These are phyloP conservation scores for Phtheirospermum japonicum DNA, from an alignment of 257 asterid genomes.

Conservation along the genomic window DNA sequence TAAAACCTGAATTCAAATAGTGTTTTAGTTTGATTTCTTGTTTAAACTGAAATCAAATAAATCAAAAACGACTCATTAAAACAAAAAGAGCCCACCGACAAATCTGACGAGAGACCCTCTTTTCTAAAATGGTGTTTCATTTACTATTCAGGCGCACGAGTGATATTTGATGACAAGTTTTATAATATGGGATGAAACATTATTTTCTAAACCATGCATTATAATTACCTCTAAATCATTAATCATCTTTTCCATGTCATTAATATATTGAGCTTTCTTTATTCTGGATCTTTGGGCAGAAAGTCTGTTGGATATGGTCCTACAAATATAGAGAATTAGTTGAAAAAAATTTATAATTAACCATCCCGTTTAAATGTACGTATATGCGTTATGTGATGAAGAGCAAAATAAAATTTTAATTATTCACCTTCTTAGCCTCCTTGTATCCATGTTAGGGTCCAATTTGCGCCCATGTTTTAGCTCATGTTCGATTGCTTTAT, in stretches of 20 bases:
- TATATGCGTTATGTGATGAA: too few species aligned
- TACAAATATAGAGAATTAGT: conserved; percentile 12
- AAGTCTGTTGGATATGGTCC: conserved; percentile 55
- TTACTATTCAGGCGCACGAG: too few species aligned
- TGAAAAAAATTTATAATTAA: background rate
- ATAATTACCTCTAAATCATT: conserved; percentile 38
- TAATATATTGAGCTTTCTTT: conserved; percentile 29
- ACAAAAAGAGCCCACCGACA: too few species aligned
- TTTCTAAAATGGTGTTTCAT: too few species aligned
- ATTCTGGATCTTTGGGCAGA: conserved; percentile 51
- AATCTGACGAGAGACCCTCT: too few species aligned
- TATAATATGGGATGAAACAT: background rate
- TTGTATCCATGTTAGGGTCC: conserved; percentile 31
- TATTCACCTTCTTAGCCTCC: conserved; percentile 46
- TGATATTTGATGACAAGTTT: too few species aligned
- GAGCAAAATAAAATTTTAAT: background rate
- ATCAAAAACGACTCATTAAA: too few species aligned
- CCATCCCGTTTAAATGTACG: too few species aligned
- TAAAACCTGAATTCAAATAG: background rate
- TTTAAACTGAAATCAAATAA: too few species aligned
- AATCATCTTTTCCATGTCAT: conserved; percentile 38
- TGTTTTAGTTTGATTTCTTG: too few species aligned
- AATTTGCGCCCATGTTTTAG: conserved; percentile 26
- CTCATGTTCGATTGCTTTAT: conserved; percentile 31
- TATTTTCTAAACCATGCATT: background rate